Percentiles rank a stretch among this genome's conserved stretches.
Evolutionary conservation across 2,329 filamentous ascomycete species (phyloP).

Genomic region (Fusarium algeriense): DNA sequence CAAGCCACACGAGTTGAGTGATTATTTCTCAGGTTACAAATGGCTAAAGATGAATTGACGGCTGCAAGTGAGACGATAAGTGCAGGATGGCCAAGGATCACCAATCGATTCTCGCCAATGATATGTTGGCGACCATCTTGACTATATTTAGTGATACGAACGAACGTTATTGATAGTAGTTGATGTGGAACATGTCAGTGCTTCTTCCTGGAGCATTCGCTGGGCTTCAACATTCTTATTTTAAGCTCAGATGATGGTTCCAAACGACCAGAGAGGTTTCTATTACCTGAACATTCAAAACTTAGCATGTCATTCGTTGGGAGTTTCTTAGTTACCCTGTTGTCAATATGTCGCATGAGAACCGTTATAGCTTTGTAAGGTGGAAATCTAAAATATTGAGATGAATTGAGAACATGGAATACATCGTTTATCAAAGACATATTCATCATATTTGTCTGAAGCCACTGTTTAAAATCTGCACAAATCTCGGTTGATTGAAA

Average conservation of each 20-base stretch:
- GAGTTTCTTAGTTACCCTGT: neutral
- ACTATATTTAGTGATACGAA: slow-evolving; percentile 17
- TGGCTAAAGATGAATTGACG: slow-evolving; percentile 19
- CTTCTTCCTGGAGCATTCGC: neutral
- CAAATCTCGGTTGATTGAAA: slow-evolving; percentile 4
- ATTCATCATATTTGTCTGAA: neutral
- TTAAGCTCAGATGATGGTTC: neutral
- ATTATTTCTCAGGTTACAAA: slow-evolving; percentile 17
- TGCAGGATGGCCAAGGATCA: slow-evolving; percentile 13
- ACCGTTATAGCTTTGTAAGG: neutral
- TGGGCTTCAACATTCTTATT: neutral
- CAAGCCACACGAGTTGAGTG: slow-evolving; percentile 34
- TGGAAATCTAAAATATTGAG: neutral
- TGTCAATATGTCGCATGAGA: neutral
- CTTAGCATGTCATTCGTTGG: neutral
- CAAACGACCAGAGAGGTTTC: neutral
- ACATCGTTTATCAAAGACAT: slow-evolving; percentile 1
- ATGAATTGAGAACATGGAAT: neutral
- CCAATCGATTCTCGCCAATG: slow-evolving; percentile 33
- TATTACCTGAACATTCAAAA: too few species aligned
- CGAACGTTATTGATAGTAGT: neutral
- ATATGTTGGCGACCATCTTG: slow-evolving; percentile 9
- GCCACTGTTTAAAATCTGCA: slow-evolving; percentile 31
- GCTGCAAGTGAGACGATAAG: slow-evolving; percentile 28
- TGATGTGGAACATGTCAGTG: neutral